Conservation (phyloP, 176 grass and related monocot species). For the Zizania latifolia region DNA sequence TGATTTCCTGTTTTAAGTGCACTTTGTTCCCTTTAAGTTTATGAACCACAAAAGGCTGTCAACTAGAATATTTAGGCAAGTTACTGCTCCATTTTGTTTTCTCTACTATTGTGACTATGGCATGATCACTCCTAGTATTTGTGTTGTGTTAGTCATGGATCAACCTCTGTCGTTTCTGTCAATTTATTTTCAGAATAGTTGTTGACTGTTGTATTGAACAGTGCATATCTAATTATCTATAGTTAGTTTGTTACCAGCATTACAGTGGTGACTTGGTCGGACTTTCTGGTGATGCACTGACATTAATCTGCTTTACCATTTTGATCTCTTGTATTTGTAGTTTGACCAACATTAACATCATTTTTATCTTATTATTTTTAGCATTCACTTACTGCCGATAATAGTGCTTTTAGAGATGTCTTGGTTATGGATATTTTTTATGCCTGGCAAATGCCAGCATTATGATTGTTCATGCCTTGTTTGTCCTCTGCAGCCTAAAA, state of each 20-base stretch:
- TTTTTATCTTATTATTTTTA: background rate
- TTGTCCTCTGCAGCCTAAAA: conserved; percentile 51
- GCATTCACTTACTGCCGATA: background rate
- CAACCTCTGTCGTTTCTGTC: background rate
- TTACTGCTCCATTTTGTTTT: conserved; percentile 11
- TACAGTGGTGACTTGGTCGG: background rate
- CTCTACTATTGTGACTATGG: background rate
- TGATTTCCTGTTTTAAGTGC: background rate
- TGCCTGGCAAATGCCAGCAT: background rate
- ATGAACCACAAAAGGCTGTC: background rate
- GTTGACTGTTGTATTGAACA: background rate
- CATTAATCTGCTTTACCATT: background rate
- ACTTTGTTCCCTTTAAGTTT: background rate
- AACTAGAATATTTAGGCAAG: background rate
- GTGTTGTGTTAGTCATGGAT: background rate
- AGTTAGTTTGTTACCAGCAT: background rate
- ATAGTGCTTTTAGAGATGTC: background rate
- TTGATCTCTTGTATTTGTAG: background rate
- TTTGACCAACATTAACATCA: background rate
- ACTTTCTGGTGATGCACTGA: background rate
- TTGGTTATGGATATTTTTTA: background rate
- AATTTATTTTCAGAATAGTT: background rate
- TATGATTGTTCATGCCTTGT: conserved; percentile 5
- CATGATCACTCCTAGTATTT: background rate
- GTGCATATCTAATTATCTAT: background rate